Evolutionary conservation across 306 rosid genomes (phyloP).

Genomic region (Castanea mollissima): DNA sequence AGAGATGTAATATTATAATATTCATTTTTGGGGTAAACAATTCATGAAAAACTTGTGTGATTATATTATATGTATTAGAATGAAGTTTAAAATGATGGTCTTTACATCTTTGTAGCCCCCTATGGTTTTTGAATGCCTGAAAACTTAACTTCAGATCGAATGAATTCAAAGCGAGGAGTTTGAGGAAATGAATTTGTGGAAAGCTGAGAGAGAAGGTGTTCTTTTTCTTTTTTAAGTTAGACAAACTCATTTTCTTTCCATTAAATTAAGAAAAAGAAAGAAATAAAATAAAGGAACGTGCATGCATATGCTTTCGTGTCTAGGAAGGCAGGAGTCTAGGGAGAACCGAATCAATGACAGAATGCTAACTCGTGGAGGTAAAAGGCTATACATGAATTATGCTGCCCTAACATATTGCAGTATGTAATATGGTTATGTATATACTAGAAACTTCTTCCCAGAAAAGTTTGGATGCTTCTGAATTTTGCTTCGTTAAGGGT

Average conservation of each 20-base stretch:
- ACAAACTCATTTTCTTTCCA: not conserved
- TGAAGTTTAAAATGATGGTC: not conserved
- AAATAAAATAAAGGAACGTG: no score
- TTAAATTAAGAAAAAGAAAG: not conserved
- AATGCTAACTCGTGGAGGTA: no score
- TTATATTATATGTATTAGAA: not conserved
- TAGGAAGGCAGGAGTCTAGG: no score
- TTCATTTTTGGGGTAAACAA: not conserved
- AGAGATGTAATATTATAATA: not conserved
- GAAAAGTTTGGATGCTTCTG: no score
- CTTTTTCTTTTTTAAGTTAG: not conserved
- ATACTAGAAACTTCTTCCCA: no score
- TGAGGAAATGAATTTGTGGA: not conserved
- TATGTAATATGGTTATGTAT: no score
- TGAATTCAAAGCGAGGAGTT: not conserved
- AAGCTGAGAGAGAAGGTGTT: constrained; percentile 4
- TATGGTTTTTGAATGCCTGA: constrained; percentile 15
- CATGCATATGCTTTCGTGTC: no score
- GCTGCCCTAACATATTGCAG: no score
- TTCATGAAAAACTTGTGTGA: not conserved
- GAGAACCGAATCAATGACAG: no score
- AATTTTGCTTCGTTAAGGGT: no score
- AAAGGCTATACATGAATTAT: no score
- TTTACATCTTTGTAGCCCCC: not conserved
- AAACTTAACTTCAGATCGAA: not conserved